Base-by-base conservation (phyloP, 2,329 filamentous ascomycete species). In the Epichloe festucae region DNA sequence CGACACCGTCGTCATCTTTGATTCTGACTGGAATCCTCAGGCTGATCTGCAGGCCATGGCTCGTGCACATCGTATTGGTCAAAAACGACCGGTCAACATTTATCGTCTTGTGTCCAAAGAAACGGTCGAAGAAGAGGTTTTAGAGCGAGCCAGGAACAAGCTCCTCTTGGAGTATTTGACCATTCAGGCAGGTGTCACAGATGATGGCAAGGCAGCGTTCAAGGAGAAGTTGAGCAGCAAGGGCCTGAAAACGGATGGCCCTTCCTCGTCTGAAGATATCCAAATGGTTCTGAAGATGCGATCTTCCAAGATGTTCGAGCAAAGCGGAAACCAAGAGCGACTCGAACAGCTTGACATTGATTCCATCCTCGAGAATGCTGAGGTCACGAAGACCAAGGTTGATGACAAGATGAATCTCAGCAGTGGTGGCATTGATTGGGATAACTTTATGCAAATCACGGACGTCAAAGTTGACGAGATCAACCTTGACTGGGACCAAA, bases 251-350 rank as follows among this genome's bases (percentile, higher is more conserved):
- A 81, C 76, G 38, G 84, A 85, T 51, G 90, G 95, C 59, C 90
- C 91, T 7, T 91, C 84, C 53, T 94, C 89, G 3, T 88, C 88
- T 1, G 91, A 95, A 57, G 93, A 96, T 63, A 97, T 97, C 58
- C 95, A 93, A 56, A 87, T 87, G 67, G 95, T 98, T 53, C 78
- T 98, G 63, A 97, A 97, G 72, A 89, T 91, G 70, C 86, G 93
- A 59, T 95, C 93, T n/a, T 93, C 96, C 65, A 95, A 93, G 69
- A 95, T 98, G 85, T 98, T 98, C 59, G 91, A 97, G 68, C 91
- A 96, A 66, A 93, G 87, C 11, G 88, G 89, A 53, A 98, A 98
- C 64, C 93, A 98, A 68, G 86, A 91, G 70, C 93, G 95, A 65
- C 77, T 98, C 5, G 93, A 98, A 69, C 89, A 96, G 68, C 82